phyloP scores from a whole-genome alignment of 257 asterid species.

The Capsicum rhomboideum region DNA sequence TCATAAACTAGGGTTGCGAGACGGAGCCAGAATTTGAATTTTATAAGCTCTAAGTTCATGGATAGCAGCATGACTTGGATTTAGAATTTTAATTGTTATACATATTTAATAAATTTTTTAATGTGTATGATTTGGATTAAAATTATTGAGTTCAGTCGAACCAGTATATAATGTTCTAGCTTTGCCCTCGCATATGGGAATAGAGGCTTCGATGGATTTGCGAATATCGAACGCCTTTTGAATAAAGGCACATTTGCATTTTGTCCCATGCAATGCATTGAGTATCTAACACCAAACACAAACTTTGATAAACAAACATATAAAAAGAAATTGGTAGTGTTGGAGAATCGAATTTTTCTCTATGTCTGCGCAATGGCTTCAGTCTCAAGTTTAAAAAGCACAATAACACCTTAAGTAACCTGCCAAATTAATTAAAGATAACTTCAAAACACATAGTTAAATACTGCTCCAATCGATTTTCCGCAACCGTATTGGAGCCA shows the following conservation, averaged over 20 bases:
- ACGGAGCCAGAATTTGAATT: neutral
- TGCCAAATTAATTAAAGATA: neutral
- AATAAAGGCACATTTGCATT: constrained; percentile 1
- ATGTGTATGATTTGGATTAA: neutral
- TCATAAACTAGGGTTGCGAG: neutral
- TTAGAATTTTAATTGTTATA: neutral
- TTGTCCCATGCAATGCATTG: neutral
- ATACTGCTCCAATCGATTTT: too few species aligned
- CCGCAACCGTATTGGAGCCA: too few species aligned
- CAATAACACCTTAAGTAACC: neutral
- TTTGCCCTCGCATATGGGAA: neutral
- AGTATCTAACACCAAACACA: neutral
- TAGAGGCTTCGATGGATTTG: neutral
- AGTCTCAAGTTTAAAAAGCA: neutral
- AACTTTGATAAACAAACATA: neutral
- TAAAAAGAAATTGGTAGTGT: neutral
- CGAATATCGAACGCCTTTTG: constrained; percentile 13
- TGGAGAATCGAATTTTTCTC: neutral
- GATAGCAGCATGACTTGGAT: neutral
- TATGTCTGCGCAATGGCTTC: neutral
- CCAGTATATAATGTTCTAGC: neutral
- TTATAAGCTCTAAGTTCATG: neutral
- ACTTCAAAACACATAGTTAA: neutral
- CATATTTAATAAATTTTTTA: neutral
- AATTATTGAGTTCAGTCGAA: neutral